Conservation (phyloP, 208 protist species). For the Trypanosoma avium region DNA sequence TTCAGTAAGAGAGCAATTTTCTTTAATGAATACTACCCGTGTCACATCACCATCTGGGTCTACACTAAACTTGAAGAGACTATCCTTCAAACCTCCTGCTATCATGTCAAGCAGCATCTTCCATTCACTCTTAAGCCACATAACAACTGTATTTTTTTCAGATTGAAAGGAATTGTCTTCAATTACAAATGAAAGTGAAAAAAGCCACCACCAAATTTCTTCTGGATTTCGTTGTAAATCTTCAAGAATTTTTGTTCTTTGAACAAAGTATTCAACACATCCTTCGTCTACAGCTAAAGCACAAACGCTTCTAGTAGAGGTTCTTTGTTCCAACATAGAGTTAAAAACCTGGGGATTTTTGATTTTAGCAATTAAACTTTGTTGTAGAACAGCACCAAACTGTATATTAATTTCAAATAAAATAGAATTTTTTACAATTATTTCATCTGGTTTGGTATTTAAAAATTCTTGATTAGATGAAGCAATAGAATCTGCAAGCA, state of each 20-base stretch:
- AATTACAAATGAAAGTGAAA: conserved; percentile 35
- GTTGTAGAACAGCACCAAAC: conserved; percentile 8
- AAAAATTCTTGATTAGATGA: not conserved
- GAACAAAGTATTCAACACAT: conserved; percentile 45
- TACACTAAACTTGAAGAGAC: conserved; percentile 38
- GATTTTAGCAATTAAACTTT: conserved; percentile 2
- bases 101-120: conserved; percentile 27
- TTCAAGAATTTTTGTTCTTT: conserved; percentile 33
- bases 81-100: conserved; percentile 13
- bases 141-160: not conserved
- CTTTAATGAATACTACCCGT: conserved; percentile 22
- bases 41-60: conserved; percentile 8
- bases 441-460: not conserved
- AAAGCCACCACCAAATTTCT: conserved; percentile 45
- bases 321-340: conserved; percentile 19
- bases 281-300: conserved; percentile 41
- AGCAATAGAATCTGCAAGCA: not conserved
- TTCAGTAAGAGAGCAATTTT: conserved; percentile 21
- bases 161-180: conserved; percentile 4
- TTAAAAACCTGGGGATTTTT: conserved; percentile 7
- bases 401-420: conserved; percentile 29
- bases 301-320: conserved; percentile 37
- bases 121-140: conserved; percentile 68
- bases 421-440: not conserved
- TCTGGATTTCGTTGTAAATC: conserved; percentile 29